phyloP scores from a whole-genome alignment of 371 early-diverging fungal species.

The Paraphysoderma sedebokerense region DNA sequence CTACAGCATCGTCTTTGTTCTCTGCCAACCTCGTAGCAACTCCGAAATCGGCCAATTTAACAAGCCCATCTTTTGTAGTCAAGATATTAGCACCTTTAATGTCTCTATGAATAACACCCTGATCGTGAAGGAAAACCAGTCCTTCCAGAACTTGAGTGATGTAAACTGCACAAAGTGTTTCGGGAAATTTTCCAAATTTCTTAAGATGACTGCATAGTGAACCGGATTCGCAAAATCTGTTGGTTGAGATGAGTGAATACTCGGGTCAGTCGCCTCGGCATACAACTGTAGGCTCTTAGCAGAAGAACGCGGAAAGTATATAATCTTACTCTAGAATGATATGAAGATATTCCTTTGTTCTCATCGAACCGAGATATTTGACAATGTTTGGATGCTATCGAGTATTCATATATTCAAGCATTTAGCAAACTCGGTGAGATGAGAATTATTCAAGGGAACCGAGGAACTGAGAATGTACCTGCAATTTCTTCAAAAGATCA shows the following conservation, averaged over 20 bases:
- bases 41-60: conserved; percentile 93
- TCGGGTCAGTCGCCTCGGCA: neutral
- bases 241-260: neutral
- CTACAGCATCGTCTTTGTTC: conserved; percentile 25
- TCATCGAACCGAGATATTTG: conserved; percentile 66
- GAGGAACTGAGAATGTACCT: conserved; percentile 16
- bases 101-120: conserved; percentile 90
- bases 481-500: conserved; percentile 39
- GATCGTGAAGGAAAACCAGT: conserved; percentile 76
- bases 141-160: conserved; percentile 78
- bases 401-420: no score
- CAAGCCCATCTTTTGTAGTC: conserved; percentile 81
- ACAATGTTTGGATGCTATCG: conserved; percentile 71
- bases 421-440: conserved; percentile 16
- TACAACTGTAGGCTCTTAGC: conserved; percentile 2
- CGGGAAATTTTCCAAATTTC: conserved; percentile 84
- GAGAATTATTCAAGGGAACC: neutral
- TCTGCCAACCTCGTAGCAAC: conserved; percentile 38
- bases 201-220: conserved; percentile 73
- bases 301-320: neutral
- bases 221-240: conserved; percentile 80
- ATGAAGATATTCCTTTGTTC: conserved; percentile 47
- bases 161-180: conserved; percentile 79
- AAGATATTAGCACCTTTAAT: conserved; percentile 91
- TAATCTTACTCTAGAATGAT: conserved; percentile 63